Evolutionary conservation across 306 rosid species (phyloP), one percentile per base, ranked within the genome.

Genomic region (Corylus americana): DNA sequence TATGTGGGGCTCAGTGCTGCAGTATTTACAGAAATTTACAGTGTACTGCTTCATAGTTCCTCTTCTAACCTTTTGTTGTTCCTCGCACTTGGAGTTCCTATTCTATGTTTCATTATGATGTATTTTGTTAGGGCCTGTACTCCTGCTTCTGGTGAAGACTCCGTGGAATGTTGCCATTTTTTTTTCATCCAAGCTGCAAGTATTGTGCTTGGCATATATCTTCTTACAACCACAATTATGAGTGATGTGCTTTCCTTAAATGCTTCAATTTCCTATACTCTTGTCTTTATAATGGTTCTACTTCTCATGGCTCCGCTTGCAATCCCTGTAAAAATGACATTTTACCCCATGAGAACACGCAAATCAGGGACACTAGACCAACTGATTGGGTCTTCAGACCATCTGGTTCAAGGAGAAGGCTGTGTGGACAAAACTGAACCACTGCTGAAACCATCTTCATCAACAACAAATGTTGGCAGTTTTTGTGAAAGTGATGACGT

Each of bases 281-380:
- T 93, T 77, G 53, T 93, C 27, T 72, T 70, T 53, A 42, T 87
- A 71, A 91, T 88, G 96, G 42, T 87, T 61, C 84, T 93, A 20
- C 92, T 93, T 74, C 87, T 93, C 73, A 71, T 91, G 91, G 89
- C 96, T 70, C 97, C 97, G 9, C 88, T 93, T 78, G 87, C 89
- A 44, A 81, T 93, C 78, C 97, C 97, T 69, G 31, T 89, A 29
- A 93, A 93, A 74, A 93, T 93, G 97, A 91, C 96, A 53, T 22
- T 91, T 44, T 88, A 74, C 71, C 90, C 87, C 8, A 61, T 73
- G 73, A 74, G 69, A 84, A 79, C 37, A 49, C 16, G 61, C 59
- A 74, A 42, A 45, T 5, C 79, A 42, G 91, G 51, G 78, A 27
- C 47, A 61, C 74, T 53, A 11, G 81, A 77, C 47, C 83, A 64